phyloP scores from a whole-genome alignment of 2,329 filamentous ascomycete species.

The Dactylellina haptotyla region DNA sequence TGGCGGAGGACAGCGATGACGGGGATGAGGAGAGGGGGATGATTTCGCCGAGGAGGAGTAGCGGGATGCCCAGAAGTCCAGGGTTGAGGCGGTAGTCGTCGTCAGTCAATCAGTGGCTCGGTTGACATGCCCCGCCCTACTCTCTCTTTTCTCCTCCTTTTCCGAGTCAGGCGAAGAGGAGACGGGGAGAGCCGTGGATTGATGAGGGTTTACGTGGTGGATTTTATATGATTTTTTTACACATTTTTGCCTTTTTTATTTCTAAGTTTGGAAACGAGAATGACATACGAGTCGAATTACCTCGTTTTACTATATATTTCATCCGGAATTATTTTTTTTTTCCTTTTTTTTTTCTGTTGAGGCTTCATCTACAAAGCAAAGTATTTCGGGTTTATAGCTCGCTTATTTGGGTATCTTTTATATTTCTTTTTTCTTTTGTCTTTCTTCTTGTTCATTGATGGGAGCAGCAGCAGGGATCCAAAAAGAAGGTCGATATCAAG shows the following conservation, averaged over 20 bases:
- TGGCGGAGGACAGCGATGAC: slow-evolving; percentile 80
- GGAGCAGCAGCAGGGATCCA: neutral
- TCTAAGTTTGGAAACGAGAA: slow-evolving; percentile 41
- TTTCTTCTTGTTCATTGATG: slow-evolving; percentile 5
- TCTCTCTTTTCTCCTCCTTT: slow-evolving; percentile 5
- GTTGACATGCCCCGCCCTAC: no score
- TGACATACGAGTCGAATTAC: slow-evolving; percentile 32
- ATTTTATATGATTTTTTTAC: slow-evolving; percentile 54
- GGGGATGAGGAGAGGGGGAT: slow-evolving; percentile 64
- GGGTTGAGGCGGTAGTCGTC: slow-evolving; percentile 48
- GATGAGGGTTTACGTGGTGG: slow-evolving; percentile 46
- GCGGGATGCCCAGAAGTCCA: slow-evolving; percentile 52
- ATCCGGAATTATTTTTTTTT: slow-evolving; percentile 8
- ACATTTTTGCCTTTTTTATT: slow-evolving; percentile 32
- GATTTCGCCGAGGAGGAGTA: slow-evolving; percentile 52
- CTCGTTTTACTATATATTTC: slow-evolving; percentile 36
- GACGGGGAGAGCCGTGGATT: slow-evolving; percentile 4
- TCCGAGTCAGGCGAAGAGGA: neutral
- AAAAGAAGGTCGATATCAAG: neutral
- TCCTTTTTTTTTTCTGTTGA: slow-evolving; percentile 12
- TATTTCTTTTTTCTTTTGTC: neutral
- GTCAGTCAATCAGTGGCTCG: neutral
- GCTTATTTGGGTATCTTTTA: neutral
- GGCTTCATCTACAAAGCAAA: neutral
- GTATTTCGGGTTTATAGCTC: slow-evolving; percentile 5